Evolutionary conservation across 2,329 filamentous ascomycete genomes (phyloP), one percentile per base, ranked within the genome.

Genomic region (Colletotrichum ledebouriae): DNA sequence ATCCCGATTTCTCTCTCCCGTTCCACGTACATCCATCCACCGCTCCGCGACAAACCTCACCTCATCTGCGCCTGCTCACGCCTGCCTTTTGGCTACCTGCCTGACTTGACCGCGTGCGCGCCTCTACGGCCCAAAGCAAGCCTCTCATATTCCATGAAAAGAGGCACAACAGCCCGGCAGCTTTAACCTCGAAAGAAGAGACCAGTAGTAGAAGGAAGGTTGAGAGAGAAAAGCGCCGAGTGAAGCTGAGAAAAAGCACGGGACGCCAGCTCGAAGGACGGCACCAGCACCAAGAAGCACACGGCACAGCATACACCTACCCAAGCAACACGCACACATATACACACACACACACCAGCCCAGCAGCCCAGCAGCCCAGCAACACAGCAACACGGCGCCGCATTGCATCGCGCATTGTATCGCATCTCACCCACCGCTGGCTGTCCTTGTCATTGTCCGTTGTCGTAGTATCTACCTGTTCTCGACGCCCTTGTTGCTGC

Each of bases 1-100:
- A 10, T 34, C 41, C 65, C 69, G 69, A 71, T 71, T 47, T 56
- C 63, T 49, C 47, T 39, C 29, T 25, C 46, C 59, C 49, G 55
- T 55, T 60, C 61, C 65, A 55, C 61, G 61, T 59, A 22, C 55
- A 59, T 52, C 39, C 41, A 61, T 22, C 63, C 57, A 66, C 41
- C 29, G 41, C 47, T 55, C 55, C 65, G 49, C 49, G 50, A 63
- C 49, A 68, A 39, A 20, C 49, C 39, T 17, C 34, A 25, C 25
- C 52, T 46, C 42, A 46, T 20, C 42, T 20, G 42, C 42, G 42
- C 39, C 12, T n/a, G n/a, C 39, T 10, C 6, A 42, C 39, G 11
- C 37, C 11, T 39, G 9, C 37, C 37, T 39, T 15, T 39, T 29
- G 29, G 29, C 29, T 29, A 29, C 29, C 29, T 29, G 25, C 25